A percentile compares a stretch with the other conserved stretches of the same genome.
Evolutionary conservation across 345 rosid genomes (phyloP).

Genomic region (Camelina laxa): DNA sequence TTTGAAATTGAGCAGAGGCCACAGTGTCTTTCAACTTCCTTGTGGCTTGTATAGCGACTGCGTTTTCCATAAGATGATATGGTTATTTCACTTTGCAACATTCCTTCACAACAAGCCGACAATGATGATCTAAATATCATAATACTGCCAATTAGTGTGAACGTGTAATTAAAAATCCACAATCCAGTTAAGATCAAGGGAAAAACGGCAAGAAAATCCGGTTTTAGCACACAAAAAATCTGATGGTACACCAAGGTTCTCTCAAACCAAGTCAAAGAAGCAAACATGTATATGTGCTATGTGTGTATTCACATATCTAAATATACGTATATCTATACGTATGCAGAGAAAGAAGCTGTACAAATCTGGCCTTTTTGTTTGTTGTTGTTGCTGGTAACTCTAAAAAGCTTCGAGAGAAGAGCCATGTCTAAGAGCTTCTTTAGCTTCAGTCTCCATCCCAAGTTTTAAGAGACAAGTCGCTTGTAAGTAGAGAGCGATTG

Average conservation of each 20-base stretch:
- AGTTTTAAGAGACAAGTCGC: conserved; percentile 85
- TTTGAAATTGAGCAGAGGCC: conserved; percentile 18
- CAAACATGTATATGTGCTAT: conserved; percentile 35
- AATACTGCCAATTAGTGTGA: conserved; percentile 15
- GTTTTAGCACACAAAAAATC: conserved; percentile 40
- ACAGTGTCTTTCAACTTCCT: conserved; percentile 9
- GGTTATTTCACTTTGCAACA: conserved; percentile 25
- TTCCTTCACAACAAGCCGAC: conserved; percentile 20
- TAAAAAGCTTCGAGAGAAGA: conserved; percentile 67
- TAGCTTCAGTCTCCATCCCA: conserved; percentile 86
- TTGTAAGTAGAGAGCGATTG: conserved; percentile 82
- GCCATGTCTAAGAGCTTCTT: conserved; percentile 83
- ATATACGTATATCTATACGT: conserved; percentile 6
- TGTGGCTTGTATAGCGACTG: conserved; percentile 5
- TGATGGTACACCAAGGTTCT: conserved; percentile 37
- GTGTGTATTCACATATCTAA: conserved; percentile 33
- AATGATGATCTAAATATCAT: not conserved
- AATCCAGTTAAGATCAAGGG: conserved; percentile 27
- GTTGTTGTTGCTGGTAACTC: conserved; percentile 30
- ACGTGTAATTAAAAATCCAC: not conserved
- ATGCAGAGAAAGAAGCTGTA: conserved; percentile 48
- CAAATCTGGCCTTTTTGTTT: conserved; percentile 35
- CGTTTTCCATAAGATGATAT: not conserved
- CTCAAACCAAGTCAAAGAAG: conserved; percentile 33
- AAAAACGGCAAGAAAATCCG: conserved; percentile 14